Conservation (phyloP, 495 filamentous ascomycete species). For the Hypoxylon rickii region DNA sequence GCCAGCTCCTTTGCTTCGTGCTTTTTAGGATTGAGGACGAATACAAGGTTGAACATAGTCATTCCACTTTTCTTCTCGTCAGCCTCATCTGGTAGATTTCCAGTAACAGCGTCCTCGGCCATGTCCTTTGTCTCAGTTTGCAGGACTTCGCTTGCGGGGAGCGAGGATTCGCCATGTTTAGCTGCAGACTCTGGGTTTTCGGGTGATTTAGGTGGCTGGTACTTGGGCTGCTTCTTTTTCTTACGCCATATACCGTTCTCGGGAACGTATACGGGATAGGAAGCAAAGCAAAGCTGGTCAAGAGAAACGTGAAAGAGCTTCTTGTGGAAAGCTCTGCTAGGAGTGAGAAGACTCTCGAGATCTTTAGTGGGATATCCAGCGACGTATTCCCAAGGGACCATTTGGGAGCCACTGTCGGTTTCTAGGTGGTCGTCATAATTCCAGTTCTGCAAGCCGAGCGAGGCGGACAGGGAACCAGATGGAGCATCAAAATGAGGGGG, state of each 20-base stretch:
- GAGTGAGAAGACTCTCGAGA: conserved; percentile 83
- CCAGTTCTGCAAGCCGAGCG: conserved; percentile 53
- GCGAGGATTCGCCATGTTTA: conserved; percentile 28
- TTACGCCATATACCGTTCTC: conserved; percentile 89
- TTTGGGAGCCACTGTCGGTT: conserved; percentile 55
- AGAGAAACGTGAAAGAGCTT: conserved; percentile 83
- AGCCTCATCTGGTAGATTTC: conserved; percentile 48
- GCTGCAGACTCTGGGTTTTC: conserved; percentile 25
- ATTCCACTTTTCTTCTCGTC: conserved; percentile 66
- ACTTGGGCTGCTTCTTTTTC: conserved; percentile 64
- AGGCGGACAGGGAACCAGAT: conserved; percentile 40
- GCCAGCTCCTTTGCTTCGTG: conserved; percentile 75
- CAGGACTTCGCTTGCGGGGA: conserved; percentile 34
- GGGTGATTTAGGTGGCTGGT: conserved; percentile 36
- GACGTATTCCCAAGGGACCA: conserved; percentile 76
- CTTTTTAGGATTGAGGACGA: conserved; percentile 79
- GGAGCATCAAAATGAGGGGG: conserved; percentile 37
- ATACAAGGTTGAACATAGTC: conserved; percentile 97
- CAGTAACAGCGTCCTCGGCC: conserved; percentile 39
- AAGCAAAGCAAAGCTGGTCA: conserved; percentile 82
- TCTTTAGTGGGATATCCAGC: conserved; percentile 76
- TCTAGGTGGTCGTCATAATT: conserved; percentile 61
- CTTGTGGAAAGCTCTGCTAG: conserved; percentile 80
- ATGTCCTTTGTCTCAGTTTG: conserved; percentile 47
- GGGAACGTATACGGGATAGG: conserved; percentile 84